A percentile compares a stretch with the other conserved stretches of the same genome.
Evolutionary conservation across 192 early-diverging fungal species (phyloP).

Genomic region (Coemansia erecta): DNA sequence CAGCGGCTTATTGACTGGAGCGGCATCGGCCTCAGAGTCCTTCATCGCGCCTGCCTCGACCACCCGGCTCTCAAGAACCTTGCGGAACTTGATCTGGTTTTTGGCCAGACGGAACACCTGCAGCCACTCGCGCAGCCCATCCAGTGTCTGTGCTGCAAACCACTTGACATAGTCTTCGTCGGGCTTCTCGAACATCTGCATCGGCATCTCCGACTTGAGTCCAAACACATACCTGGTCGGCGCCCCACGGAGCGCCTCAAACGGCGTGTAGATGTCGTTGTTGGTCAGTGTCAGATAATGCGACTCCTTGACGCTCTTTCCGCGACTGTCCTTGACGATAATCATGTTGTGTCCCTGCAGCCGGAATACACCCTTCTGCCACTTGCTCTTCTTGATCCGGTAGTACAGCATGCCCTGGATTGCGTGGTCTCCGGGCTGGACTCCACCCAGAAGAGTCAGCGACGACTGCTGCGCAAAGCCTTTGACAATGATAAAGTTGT

Average conservation of each 20-base stretch:
- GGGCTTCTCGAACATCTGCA: constrained; percentile 78
- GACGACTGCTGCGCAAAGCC: constrained; percentile 52
- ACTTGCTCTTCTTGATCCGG: constrained; percentile 80
- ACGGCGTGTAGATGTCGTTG: constrained; percentile 85
- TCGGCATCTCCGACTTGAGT: constrained; percentile 74
- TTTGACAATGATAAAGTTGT: constrained; percentile 78
- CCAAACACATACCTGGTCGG: constrained; percentile 83
- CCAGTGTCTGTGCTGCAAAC: constrained; percentile 45
- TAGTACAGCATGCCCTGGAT: constrained; percentile 70
- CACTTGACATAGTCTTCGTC: constrained; percentile 74
- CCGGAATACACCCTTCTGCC: constrained; percentile 74
- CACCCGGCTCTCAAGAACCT: constrained; percentile 40
- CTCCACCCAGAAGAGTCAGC: constrained; percentile 24
- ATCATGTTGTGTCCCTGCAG: constrained; percentile 49
- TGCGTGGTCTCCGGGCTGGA: constrained; percentile 42
- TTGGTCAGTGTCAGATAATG: constrained; percentile 58
- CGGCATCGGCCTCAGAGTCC: constrained; percentile 9
- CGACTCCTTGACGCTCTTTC: constrained; percentile 35
- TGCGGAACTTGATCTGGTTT: constrained; percentile 48
- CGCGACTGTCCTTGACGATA: constrained; percentile 29
- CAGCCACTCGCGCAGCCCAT: constrained; percentile 45
- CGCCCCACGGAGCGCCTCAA: constrained; percentile 61
- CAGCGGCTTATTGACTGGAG: constrained; percentile 30
- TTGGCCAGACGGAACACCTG: constrained; percentile 40
- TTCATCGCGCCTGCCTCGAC: constrained; percentile 21